Conservation (phyloP, 1,284 basidiomycete genomes). For the Sporisorium exsertum region DNA sequence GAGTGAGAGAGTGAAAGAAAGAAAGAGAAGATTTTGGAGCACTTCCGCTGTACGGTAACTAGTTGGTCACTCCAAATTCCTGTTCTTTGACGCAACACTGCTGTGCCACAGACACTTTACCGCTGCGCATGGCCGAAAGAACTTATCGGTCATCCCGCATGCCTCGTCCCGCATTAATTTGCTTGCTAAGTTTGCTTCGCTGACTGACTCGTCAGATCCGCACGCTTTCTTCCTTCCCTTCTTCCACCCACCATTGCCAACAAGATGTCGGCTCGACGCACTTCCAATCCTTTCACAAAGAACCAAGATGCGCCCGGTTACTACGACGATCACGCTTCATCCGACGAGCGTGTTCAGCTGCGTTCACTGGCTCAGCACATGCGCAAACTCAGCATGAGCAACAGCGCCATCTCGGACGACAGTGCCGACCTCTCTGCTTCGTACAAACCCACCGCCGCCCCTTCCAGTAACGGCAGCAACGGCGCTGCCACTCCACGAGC, state of each 20-base stretch:
- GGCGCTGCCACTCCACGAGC: slow-evolving; percentile 37
- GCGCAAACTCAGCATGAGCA: slow-evolving; percentile 51
- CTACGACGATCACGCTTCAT: slow-evolving; percentile 27
- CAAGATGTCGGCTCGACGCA: slow-evolving; percentile 31
- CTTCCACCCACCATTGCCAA: slow-evolving; percentile 1
- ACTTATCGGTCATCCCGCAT: background rate
- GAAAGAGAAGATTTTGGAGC: background rate
- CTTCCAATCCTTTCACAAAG: slow-evolving; percentile 51
- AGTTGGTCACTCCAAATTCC: background rate
- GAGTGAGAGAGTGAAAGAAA: background rate
- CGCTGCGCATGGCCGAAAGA: slow-evolving; percentile 7
- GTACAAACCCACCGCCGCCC: slow-evolving; percentile 8
- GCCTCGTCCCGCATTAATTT: background rate
- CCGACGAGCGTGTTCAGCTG: slow-evolving; percentile 36
- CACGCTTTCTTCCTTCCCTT: background rate
- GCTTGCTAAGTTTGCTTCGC: background rate
- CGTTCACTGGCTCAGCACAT: slow-evolving; percentile 47
- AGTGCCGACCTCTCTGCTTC: slow-evolving; percentile 21
- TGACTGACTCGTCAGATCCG: background rate
- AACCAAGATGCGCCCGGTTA: slow-evolving; percentile 49
- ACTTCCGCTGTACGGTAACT: slow-evolving; percentile 25
- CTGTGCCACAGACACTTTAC: background rate
- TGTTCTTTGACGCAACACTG: slow-evolving; percentile 3
- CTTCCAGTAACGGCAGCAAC: slow-evolving; percentile 28
- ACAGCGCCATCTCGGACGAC: slow-evolving; percentile 36